Evolutionary conservation across 164 flowering plant species (phyloP), one percentile per base, ranked within the genome.

Genomic region (Vitis riparia): DNA sequence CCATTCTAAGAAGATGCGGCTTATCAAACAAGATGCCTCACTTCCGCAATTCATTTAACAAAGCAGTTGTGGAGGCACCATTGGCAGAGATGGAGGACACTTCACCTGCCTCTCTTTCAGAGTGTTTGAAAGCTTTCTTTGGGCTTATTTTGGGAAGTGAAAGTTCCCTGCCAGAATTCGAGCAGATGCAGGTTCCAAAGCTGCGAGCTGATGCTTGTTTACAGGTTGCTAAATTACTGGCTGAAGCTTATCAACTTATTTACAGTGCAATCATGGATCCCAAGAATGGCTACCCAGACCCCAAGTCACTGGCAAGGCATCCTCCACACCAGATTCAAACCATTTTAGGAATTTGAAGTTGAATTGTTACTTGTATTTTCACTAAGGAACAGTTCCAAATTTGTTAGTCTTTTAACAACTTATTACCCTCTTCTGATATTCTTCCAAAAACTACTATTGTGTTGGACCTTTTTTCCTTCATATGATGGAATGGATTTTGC

Each of bases 251-350:
- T 67, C 94, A 91, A 58, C 80, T 86, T 48, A 77, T 93, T 32
- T 91, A 89, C 75, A 74, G 77, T 9, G 97, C 90, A 19, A 82
- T 93, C 56, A 85, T 87, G 91, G 97, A 91, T 71, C 91, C 94
- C 7, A 80, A 78, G 70, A 95, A 89, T 71, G 66, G 83, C 0
- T 91, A 90, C 65, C 86, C 94, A 13, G 97, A 93, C 15, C 97
- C 99, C 23, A 91, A 80, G 82, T 85, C 97, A n/a, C 71, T 95
- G 71, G 97, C 91, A 19, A 86, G 99, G 79, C 97, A 95, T 81
- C 96, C 97, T 37, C 99, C 99, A 2, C 87, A 88, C 73, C 98
- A 90, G 77, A 91, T 93, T 73, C 81, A 91, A 66, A 93, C 98
- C 74, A 96, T 96, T 72, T 82, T 93, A 72, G 99, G 98, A 56